Conservation (phyloP, 2,329 filamentous ascomycete species). For the Clonostachys solani region DNA sequence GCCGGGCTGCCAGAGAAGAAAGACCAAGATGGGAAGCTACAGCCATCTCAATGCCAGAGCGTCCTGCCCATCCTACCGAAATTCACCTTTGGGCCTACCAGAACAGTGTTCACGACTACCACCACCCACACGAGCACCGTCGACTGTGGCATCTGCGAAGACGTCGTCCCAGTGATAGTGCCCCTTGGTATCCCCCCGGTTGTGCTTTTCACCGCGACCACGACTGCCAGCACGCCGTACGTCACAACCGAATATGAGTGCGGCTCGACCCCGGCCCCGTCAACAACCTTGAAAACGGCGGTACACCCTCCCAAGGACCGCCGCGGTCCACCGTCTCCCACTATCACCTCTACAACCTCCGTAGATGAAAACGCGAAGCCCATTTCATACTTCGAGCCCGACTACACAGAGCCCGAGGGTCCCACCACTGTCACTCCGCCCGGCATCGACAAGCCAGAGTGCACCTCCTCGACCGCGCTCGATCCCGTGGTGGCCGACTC, state of each 20-base stretch:
- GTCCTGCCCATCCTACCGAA: background rate
- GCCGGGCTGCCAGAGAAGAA: no score
- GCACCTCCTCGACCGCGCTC: conserved; percentile 3
- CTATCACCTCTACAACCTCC: no score
- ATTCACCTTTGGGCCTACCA: conserved; percentile 10
- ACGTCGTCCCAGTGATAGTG: conserved; percentile 2
- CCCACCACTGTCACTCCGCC: conserved; percentile 1
- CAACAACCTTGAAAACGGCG: no score
- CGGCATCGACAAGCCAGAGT: conserved; percentile 1
- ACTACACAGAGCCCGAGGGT: no score
- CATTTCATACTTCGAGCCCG: no score
- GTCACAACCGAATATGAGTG: conserved; percentile 8
- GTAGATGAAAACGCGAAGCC: no score
- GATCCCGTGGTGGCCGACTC: conserved; percentile 3
- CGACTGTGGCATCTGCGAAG: conserved; percentile 17
- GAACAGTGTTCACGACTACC: conserved; percentile 17
- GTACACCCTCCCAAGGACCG: no score
- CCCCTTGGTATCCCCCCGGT: conserved; percentile 10
- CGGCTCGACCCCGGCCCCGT: background rate
- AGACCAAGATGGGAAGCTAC: no score
- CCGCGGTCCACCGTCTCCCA: no score
- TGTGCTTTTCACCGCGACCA: conserved; percentile 11
- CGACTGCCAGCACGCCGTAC: conserved; percentile 7
- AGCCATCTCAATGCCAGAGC: background rate
- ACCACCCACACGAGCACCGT: conserved; percentile 10